Evolutionary conservation across 495 filamentous ascomycete genomes (phyloP).

Genomic region (Neurospora sp.): DNA sequence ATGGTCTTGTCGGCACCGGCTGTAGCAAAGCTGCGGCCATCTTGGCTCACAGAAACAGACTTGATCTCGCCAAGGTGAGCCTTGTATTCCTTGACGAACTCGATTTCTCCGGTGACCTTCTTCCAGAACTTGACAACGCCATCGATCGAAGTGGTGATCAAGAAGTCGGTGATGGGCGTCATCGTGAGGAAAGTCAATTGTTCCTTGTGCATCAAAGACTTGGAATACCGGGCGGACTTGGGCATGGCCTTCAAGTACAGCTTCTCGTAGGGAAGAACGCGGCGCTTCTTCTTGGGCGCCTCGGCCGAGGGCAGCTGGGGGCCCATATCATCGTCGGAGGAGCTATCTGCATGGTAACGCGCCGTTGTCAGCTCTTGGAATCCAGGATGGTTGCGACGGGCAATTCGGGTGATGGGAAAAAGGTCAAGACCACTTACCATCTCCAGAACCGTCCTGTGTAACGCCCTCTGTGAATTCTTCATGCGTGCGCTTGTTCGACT

Average conservation of each 20-base stretch:
- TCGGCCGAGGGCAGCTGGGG: constrained; percentile 66
- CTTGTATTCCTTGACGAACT: constrained; percentile 96
- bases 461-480: constrained; percentile 25
- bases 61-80: constrained; percentile 81
- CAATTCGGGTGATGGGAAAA: background rate
- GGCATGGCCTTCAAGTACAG: constrained; percentile 88
- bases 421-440: constrained; percentile 17
- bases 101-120: constrained; percentile 79
- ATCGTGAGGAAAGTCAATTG: constrained; percentile 78
- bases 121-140: constrained; percentile 99
- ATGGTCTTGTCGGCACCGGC: constrained; percentile 77
- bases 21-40: constrained; percentile 91
- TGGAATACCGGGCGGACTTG: constrained; percentile 73
- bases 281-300: constrained; percentile 80
- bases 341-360: constrained; percentile 42
- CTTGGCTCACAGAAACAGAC: constrained; percentile 70
- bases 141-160: constrained; percentile 87
- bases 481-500: constrained; percentile 38
- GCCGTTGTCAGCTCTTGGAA: constrained; percentile 4
- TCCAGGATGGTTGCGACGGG: background rate
- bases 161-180: constrained; percentile 82
- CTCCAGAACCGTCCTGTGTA: constrained; percentile 20
- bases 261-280: constrained; percentile 87
- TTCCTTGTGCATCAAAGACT: constrained; percentile 97
- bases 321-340: constrained; percentile 90